Evolutionary conservation across 2,329 filamentous ascomycete species (phyloP).

Genomic region (Beauveria caledonica): DNA sequence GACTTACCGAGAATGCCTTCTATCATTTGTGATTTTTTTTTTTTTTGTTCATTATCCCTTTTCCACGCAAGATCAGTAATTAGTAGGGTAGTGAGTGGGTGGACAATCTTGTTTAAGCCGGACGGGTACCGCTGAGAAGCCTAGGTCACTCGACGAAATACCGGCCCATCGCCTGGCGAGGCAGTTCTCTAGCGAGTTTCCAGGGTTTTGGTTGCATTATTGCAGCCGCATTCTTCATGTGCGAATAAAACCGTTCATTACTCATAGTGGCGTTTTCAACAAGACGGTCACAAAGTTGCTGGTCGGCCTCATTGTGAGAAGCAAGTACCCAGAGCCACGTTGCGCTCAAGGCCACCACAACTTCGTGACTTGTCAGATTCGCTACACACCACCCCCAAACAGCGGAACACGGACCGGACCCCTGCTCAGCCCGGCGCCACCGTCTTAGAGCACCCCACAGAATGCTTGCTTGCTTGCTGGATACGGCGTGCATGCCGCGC

Average conservation of each 20-base stretch:
- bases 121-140: background rate
- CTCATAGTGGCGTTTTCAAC: background rate
- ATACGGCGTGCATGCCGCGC: background rate
- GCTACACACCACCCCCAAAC: background rate
- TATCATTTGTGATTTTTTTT: background rate
- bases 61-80: background rate
- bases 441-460: slow-evolving; percentile 1
- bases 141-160: background rate
- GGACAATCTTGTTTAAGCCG: background rate
- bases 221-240: background rate
- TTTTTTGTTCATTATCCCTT: background rate
- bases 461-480: too few species aligned
- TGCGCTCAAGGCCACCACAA: background rate
- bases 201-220: background rate
- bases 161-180: background rate
- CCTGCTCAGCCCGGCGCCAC: slow-evolving; percentile 6
- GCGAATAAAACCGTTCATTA: background rate
- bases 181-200: background rate
- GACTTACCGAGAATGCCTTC: slow-evolving; percentile 1
- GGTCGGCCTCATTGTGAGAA: background rate
- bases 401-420: slow-evolving; percentile 11
- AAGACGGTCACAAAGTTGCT: background rate
- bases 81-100: background rate
- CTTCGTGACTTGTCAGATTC: slow-evolving; percentile 5
- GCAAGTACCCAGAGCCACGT: background rate